Evolutionary conservation across 495 filamentous ascomycete species (phyloP).

Genomic region (Xylaria scruposa): DNA sequence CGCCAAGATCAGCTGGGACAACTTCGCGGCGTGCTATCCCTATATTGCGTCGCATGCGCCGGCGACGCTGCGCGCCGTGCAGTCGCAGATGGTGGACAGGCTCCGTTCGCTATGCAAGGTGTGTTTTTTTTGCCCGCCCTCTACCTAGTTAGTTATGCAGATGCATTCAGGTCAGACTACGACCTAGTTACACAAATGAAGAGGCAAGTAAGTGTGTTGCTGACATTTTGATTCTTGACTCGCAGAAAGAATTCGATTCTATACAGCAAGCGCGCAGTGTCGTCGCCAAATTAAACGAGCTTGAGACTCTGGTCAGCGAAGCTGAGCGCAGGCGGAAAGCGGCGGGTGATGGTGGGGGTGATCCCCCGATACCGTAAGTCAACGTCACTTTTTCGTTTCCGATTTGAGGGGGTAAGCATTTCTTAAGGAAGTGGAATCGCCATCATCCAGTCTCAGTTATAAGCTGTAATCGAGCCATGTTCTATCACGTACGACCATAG

Average conservation of each 20-base stretch:
- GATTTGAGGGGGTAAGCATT: too few relatives aligned
- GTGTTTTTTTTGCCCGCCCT: slow-evolving; percentile 29
- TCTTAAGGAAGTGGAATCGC: not conserved
- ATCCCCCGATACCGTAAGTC: slow-evolving; percentile 56
- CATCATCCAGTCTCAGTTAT: slow-evolving; percentile 24
- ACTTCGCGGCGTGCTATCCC: slow-evolving; percentile 89
- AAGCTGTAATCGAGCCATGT: slow-evolving; percentile 8
- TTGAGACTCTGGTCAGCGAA: slow-evolving; percentile 77
- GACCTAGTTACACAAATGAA: too few relatives aligned
- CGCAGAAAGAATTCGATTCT: slow-evolving; percentile 77
- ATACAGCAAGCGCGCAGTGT: slow-evolving; percentile 76
- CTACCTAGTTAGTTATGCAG: too few relatives aligned
- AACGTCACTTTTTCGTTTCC: slow-evolving; percentile 5
- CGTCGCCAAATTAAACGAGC: slow-evolving; percentile 76
- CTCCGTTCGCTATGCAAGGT: slow-evolving; percentile 65
- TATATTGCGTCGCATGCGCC: slow-evolving; percentile 75
- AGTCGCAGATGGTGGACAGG: slow-evolving; percentile 72
- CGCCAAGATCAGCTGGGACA: slow-evolving; percentile 72
- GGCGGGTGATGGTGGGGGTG: slow-evolving; percentile 36
- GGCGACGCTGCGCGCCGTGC: slow-evolving; percentile 68
- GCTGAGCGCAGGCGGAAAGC: slow-evolving; percentile 66
- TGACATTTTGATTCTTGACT: too few relatives aligned
- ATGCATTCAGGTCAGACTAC: too few relatives aligned
- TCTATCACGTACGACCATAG: slow-evolving; percentile 53
- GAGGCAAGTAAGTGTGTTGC: too few relatives aligned